These are phyloP conservation scores for Camellia lanceoleosa DNA, from an alignment of 148 eudicot genomes.

Conservation along the genomic window DNA sequence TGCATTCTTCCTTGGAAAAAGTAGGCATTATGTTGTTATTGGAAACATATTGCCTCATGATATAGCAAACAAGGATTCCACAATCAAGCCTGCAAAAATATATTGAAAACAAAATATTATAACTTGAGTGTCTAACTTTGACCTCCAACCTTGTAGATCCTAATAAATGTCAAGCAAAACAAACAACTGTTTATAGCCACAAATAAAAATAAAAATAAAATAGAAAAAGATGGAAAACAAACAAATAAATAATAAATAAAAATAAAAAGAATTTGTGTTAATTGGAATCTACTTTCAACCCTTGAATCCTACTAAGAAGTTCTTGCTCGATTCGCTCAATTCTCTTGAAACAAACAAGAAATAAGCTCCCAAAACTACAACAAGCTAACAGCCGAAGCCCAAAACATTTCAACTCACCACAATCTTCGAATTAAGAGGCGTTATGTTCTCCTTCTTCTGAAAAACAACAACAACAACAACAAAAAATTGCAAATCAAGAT, in stretches of 20 bases:
- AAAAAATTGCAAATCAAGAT: not conserved
- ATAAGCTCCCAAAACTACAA: not conserved
- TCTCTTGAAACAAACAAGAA: slow-evolving; percentile 35
- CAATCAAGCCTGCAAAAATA: no score
- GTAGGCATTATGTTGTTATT: no score
- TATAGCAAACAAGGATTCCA: no score
- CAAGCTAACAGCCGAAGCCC: not conserved
- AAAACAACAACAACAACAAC: slow-evolving; percentile 1
- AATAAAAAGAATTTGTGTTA: not conserved
- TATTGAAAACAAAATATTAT: no score
- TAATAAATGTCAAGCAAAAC: slow-evolving; percentile 25
- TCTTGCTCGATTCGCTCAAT: slow-evolving; percentile 70
- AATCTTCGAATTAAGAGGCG: slow-evolving; percentile 49
- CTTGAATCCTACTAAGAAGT: slow-evolving; percentile 66
- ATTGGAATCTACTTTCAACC: slow-evolving; percentile 47
- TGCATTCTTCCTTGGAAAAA: no score
- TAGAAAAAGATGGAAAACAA: not conserved
- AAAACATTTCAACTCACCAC: slow-evolving; percentile 38
- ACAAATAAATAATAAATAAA: not conserved
- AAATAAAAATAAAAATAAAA: not conserved
- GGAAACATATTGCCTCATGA: no score
- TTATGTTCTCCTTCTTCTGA: slow-evolving; percentile 64
- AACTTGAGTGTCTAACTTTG: slow-evolving; percentile 82
- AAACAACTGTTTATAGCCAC: not conserved
- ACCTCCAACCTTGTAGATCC: slow-evolving; percentile 93